A percentile compares a stretch with the other conserved stretches of the same genome.
These are phyloP conservation scores for Trichosporon sp. DNA, from an alignment of 1,284 basidiomycete genomes.

Conservation along the genomic window DNA sequence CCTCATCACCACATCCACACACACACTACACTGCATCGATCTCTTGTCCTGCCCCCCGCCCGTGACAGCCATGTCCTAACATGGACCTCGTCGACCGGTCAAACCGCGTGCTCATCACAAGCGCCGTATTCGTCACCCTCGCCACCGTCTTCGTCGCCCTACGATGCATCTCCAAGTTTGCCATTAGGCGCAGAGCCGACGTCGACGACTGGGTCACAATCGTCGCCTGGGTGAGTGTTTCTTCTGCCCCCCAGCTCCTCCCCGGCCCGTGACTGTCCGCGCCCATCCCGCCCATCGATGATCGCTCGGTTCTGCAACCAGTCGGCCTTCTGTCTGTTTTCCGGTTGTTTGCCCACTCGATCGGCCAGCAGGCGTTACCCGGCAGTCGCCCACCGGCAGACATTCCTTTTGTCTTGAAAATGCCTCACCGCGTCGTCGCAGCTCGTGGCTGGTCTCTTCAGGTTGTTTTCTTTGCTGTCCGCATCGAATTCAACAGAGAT, in stretches of 20 bases:
- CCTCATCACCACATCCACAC: not conserved
- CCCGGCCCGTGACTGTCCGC: not conserved
- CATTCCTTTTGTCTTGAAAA: not conserved
- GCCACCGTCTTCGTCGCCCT: constrained; percentile 39
- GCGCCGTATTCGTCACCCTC: constrained; percentile 34
- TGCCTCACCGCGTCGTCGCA: not conserved
- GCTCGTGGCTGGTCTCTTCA: not conserved
- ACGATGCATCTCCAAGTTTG: constrained; percentile 43
- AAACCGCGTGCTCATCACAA: constrained; percentile 35
- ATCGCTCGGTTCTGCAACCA: not conserved
- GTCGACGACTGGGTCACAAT: constrained; percentile 42
- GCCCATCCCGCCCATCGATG: not conserved
- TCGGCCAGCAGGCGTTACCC: not conserved
- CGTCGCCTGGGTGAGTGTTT: constrained; percentile 42
- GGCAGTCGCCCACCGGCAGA: not conserved
- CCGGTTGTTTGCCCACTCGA: not conserved
- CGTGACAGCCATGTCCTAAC: constrained; percentile 1
- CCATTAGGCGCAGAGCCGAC: constrained; percentile 35
- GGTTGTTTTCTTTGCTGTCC: not conserved
- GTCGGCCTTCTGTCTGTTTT: not conserved
- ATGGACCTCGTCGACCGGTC: constrained; percentile 23
- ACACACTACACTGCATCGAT: not conserved
- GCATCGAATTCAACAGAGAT: not conserved
- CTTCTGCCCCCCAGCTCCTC: not conserved
- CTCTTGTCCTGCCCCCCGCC: not conserved